Evolutionary conservation across 768 basidiomycete species (phyloP).

Genomic region (Tricholomella constricta): DNA sequence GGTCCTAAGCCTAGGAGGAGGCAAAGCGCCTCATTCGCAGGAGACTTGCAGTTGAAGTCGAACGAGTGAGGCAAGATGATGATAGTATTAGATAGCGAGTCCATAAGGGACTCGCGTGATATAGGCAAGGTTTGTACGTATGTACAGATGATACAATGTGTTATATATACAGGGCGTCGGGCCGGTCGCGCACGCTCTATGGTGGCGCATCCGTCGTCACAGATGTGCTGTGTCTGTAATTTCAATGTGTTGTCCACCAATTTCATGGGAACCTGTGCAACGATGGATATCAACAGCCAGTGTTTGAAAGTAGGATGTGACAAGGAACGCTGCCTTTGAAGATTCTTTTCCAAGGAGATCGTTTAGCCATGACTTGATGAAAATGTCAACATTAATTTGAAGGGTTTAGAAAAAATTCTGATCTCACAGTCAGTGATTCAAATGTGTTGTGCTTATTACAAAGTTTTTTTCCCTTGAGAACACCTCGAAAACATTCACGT

Average conservation of each 20-base stretch:
- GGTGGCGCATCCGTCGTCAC: too few relatives aligned
- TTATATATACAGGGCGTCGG: too few relatives aligned
- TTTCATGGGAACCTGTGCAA: background rate
- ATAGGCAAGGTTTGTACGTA: too few relatives aligned
- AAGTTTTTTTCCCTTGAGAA: background rate
- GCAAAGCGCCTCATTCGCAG: too few relatives aligned
- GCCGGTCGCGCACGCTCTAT: too few relatives aligned
- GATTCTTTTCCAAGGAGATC: background rate
- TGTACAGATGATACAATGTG: too few relatives aligned
- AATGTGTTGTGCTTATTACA: background rate
- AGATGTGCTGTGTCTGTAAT: background rate
- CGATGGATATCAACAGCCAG: background rate
- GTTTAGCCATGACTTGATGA: slow-evolving; percentile 1
- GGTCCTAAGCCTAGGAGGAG: too few relatives aligned
- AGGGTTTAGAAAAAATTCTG: background rate
- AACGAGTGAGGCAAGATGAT: too few relatives aligned
- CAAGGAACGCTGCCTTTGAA: background rate
- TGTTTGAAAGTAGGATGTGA: background rate
- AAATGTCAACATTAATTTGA: background rate
- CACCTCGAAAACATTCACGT: background rate
- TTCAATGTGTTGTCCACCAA: background rate
- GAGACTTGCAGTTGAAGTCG: too few relatives aligned
- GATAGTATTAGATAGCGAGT: too few relatives aligned
- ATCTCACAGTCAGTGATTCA: background rate
- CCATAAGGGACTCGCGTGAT: too few relatives aligned